Conservation (phyloP, 495 filamentous ascomycete species). For the Lichina pygmaea region DNA sequence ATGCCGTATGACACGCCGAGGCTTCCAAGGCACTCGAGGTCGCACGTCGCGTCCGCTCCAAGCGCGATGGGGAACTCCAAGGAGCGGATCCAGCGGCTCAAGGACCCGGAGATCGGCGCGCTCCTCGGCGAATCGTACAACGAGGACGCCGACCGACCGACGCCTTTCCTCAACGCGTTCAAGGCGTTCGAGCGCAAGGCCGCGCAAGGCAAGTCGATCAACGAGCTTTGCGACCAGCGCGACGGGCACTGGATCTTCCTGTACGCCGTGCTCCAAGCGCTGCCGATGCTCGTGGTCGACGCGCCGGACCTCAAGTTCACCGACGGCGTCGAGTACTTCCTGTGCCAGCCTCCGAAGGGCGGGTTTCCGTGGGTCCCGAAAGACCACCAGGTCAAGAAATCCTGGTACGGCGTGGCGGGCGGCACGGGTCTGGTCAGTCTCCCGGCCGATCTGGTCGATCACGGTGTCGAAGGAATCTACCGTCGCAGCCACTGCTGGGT, state of each 20-base stretch:
- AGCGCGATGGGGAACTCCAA: slow-evolving; percentile 43
- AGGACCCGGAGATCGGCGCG: slow-evolving; percentile 46
- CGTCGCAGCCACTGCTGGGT: slow-evolving; percentile 81
- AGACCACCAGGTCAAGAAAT: slow-evolving; percentile 31
- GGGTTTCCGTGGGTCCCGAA: slow-evolving; percentile 69
- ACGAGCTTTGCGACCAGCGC: slow-evolving; percentile 51
- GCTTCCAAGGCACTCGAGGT: slow-evolving; percentile 36
- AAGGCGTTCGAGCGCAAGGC: slow-evolving; percentile 58
- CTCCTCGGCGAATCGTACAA: slow-evolving; percentile 57
- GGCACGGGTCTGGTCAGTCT: slow-evolving; percentile 46
- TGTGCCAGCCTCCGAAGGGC: slow-evolving; percentile 71
- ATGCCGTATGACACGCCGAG: slow-evolving; percentile 77
- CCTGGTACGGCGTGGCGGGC: slow-evolving; percentile 58
- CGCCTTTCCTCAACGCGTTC: slow-evolving; percentile 51
- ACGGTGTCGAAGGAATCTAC: slow-evolving; percentile 75
- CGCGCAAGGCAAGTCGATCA: slow-evolving; percentile 38
- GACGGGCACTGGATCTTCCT: slow-evolving; percentile 86
- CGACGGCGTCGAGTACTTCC: slow-evolving; percentile 80
- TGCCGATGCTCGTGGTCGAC: slow-evolving; percentile 76
- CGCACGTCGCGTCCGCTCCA: slow-evolving; percentile 30
- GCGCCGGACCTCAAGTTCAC: slow-evolving; percentile 50
- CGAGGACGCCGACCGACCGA: slow-evolving; percentile 31
- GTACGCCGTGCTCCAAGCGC: slow-evolving; percentile 68
- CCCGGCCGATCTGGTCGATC: slow-evolving; percentile 60
- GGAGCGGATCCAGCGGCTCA: slow-evolving; percentile 37